These are phyloP conservation scores for Monosporascus sp. DNA, from an alignment of 2,329 filamentous ascomycete genomes.

Conservation along the genomic window DNA sequence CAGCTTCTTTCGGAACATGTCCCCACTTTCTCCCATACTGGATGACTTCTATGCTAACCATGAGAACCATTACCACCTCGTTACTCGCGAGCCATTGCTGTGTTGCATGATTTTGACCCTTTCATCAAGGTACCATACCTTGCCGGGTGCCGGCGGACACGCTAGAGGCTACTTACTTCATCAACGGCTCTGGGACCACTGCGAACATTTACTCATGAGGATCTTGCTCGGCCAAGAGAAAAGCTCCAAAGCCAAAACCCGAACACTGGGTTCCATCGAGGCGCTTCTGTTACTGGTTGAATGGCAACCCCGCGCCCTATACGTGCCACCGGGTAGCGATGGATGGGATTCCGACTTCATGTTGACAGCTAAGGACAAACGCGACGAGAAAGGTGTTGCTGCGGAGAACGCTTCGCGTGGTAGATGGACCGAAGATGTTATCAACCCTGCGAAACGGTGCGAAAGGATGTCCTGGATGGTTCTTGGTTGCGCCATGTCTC, in stretches of 20 bases:
- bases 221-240: conserved; percentile 29
- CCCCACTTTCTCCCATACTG: no score
- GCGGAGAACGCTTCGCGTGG: not conserved
- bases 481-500: conserved; percentile 45
- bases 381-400: conserved; percentile 8
- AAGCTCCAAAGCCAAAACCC: conserved; percentile 39
- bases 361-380: conserved; percentile 32
- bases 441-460: conserved; percentile 46
- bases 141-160: no score
- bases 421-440: conserved; percentile 45
- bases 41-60: no score
- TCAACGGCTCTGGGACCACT: no score
- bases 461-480: conserved; percentile 58
- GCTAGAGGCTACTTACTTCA: no score
- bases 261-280: conserved; percentile 47
- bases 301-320: conserved; percentile 50
- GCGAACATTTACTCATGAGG: no score
- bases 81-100: no score
- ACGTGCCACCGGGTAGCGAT: conserved; percentile 47
- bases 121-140: no score
- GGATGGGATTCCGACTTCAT: conserved; percentile 51
- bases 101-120: no score
- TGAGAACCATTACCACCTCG: no score
- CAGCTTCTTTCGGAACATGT: no score
- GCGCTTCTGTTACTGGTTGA: conserved; percentile 48